Evolutionary conservation across 176 grass and related monocot genomes (phyloP).

Genomic region (Bothriochloa decipiens): DNA sequence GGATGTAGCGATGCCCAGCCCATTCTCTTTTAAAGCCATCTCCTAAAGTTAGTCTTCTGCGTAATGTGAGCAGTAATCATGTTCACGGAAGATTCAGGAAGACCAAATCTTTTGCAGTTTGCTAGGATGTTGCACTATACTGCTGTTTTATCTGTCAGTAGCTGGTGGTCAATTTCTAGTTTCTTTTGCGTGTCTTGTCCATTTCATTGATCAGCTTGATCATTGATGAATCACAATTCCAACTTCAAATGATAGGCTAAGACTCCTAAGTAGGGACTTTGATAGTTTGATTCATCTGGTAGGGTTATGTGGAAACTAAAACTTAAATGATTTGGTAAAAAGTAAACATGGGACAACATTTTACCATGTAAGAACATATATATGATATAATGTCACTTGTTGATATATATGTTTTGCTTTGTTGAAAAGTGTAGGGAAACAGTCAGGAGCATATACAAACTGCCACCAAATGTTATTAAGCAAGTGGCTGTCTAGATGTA

Average conservation of each 20-base stretch:
- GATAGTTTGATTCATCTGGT: background rate
- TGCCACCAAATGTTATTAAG: background rate
- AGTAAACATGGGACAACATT: background rate
- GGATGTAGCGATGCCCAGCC: background rate
- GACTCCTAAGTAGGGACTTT: background rate
- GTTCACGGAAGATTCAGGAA: conserved; percentile 18
- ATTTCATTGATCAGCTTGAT: conserved; percentile 11
- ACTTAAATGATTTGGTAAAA: conserved; percentile 3
- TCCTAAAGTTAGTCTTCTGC: conserved; percentile 29
- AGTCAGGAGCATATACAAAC: conserved; percentile 11
- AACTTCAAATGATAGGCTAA: background rate
- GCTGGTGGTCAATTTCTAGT: conserved; percentile 2
- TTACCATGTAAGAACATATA: background rate
- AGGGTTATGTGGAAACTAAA: background rate
- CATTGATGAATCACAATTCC: conserved; percentile 5
- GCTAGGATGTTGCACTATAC: background rate
- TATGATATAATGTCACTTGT: background rate
- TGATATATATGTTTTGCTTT: background rate
- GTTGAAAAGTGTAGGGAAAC: background rate
- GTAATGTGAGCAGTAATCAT: conserved; percentile 34
- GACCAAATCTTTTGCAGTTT: conserved; percentile 19
- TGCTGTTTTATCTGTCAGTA: background rate
- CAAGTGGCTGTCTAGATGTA: background rate
- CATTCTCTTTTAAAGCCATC: conserved; percentile 10
- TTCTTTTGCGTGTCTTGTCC: conserved; percentile 7